Base-by-base conservation (phyloP, 225 moss, liverwort and hornwort genomes). In the Anthoceros angustus region DNA sequence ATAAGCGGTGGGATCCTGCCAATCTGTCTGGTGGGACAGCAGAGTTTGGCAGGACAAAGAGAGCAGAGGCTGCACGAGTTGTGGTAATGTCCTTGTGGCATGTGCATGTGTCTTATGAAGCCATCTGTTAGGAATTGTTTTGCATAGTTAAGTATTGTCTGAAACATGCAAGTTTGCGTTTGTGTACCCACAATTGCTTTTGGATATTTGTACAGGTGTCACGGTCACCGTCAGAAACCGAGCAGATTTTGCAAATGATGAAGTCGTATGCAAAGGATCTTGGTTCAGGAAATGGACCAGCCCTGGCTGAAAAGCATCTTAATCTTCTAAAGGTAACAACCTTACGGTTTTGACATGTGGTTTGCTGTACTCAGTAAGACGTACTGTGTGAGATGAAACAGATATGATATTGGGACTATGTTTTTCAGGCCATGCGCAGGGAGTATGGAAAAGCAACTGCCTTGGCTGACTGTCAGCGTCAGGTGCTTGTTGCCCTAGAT, bases 381-480 rank as follows among this genome's bases (percentile, higher is more conserved):
- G 50, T 16, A 4, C 21, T 21, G 16, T 55, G 50, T 55, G 50
- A 55, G 21, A 21, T 55, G 21, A 55, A 55, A 55, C 18, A 16
- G 21, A 15, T 21, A 5, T 55, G 21, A 16, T 42, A 3, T 55
- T 6, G 45, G 43, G 14, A 15, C 63, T 23, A 16, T 6, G 25
- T 66, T 67, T 66, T 82, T 66, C 77, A 95, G 94, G 72, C 70
- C n/a, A 87, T 86, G 86, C 84, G 88, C 41, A 95, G 88, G 77
- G 95, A 95, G 78, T 91, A 85, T 63, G 78, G 82, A 67, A 88
- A 95, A 66, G 84, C 86, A 72, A 80, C 85, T 76, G 86, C 86
- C 62, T 72, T 91, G 76, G 75, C 86, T 67, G 72, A 82, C 64
- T 78, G 75, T 50, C 95, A 95, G 63, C 82, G 83, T 24, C 76